Conservation (phyloP, 331 rosid genomes). For the Dryas integrifolia region DNA sequence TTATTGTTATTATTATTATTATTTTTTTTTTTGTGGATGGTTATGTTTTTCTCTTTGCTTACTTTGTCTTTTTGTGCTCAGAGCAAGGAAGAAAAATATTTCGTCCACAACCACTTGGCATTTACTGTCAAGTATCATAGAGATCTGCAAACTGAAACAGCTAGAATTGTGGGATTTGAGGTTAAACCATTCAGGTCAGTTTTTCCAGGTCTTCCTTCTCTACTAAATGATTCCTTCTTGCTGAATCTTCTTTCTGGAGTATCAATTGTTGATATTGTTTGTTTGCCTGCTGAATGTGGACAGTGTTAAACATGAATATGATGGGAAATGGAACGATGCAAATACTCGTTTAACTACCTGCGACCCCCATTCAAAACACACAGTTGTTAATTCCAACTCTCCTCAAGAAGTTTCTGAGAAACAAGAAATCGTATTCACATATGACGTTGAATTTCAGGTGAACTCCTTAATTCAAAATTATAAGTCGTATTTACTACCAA, state of each 20-base stretch:
- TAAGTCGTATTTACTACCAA: neutral
- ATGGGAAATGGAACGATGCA: conserved; percentile 68
- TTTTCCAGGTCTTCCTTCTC: conserved; percentile 1
- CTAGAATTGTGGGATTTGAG: conserved; percentile 97
- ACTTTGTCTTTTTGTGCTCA: conserved; percentile 36
- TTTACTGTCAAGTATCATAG: conserved; percentile 81
- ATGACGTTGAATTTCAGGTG: conserved; percentile 91
- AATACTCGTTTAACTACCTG: conserved; percentile 76
- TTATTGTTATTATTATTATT: neutral
- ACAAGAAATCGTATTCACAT: conserved; percentile 77
- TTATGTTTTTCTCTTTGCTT: conserved; percentile 25
- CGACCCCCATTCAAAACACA: conserved; percentile 79
- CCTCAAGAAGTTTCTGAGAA: conserved; percentile 94
- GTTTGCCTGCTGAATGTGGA: conserved; percentile 23
- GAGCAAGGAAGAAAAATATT: conserved; percentile 81
- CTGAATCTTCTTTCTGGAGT: conserved; percentile 19
- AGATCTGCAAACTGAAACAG: conserved; percentile 65
- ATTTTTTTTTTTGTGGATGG: conserved; percentile 7
- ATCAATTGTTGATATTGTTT: conserved; percentile 22
- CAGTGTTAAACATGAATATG: conserved; percentile 85
- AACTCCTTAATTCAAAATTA: conserved; percentile 11
- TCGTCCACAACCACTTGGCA: conserved; percentile 87
- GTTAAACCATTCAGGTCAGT: conserved; percentile 84
- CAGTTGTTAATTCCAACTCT: conserved; percentile 62
- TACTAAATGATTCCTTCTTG: conserved; percentile 7